Evolutionary conservation across 805 yeast species (phyloP).

Genomic region (Zygotorulaspora danielsina): DNA sequence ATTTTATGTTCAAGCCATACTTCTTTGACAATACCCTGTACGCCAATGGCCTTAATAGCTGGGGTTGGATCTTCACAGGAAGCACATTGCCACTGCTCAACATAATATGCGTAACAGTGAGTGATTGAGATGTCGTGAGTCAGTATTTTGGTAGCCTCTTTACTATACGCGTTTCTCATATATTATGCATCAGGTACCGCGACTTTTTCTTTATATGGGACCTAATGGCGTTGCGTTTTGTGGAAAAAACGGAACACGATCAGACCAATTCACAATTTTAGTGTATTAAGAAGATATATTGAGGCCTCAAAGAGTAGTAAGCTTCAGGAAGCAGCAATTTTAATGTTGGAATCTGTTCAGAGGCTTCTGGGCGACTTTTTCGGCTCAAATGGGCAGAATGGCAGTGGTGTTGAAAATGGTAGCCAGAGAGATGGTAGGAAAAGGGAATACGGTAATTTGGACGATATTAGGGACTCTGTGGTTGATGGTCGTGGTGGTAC

Average conservation of each 20-base stretch:
- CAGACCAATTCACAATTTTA: neutral
- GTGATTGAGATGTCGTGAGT: too few relatives aligned
- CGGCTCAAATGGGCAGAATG: conserved; percentile 2
- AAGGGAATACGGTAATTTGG: conserved; percentile 21
- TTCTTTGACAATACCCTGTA: conserved; percentile 87
- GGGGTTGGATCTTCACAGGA: conserved; percentile 74
- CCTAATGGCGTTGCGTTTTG: neutral
- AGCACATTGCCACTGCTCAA: conserved; percentile 39
- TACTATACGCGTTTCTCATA: too few relatives aligned
- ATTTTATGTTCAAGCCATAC: conserved; percentile 84
- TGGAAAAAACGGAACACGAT: neutral
- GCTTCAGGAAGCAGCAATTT: too few relatives aligned
- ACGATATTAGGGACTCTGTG: conserved; percentile 10
- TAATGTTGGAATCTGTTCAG: conserved; percentile 17
- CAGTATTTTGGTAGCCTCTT: too few relatives aligned
- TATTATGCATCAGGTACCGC: too few relatives aligned
- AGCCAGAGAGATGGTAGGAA: conserved; percentile 17
- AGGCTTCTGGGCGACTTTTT: conserved; percentile 13
- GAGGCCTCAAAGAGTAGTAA: too few relatives aligned
- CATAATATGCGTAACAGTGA: conserved; percentile 9
- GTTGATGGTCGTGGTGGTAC: conserved; percentile 2
- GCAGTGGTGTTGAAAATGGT: neutral
- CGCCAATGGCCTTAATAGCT: conserved; percentile 85
- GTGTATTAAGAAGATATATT: too few relatives aligned
- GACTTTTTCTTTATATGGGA: neutral